phyloP scores from a whole-genome alignment of 2,329 filamentous ascomycete species.

The Penicillium capsulatum region DNA sequence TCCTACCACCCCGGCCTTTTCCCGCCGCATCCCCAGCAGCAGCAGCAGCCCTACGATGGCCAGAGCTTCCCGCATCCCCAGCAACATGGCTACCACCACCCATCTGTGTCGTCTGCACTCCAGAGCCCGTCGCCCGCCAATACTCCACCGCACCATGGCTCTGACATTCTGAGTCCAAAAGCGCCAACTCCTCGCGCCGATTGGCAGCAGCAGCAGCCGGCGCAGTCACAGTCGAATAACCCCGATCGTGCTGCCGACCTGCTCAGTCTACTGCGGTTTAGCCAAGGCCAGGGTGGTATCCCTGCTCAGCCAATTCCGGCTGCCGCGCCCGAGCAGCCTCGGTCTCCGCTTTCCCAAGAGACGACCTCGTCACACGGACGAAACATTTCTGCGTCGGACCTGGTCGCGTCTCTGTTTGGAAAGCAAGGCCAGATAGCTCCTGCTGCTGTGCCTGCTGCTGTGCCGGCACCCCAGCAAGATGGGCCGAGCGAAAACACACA shows the following conservation, averaged over 20 bases:
- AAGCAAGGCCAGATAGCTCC: slow-evolving; percentile 33
- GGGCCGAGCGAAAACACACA: slow-evolving; percentile 61
- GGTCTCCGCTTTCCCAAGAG: slow-evolving; percentile 28
- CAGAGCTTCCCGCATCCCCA: slow-evolving; percentile 32
- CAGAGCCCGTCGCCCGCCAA: slow-evolving; percentile 53
- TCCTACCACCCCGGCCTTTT: slow-evolving; percentile 28
- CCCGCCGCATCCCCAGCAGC: slow-evolving; percentile 26
- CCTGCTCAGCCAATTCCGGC: slow-evolving; percentile 27
- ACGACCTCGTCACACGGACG: slow-evolving; percentile 29
- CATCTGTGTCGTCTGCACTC: slow-evolving; percentile 56
- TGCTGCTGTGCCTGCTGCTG: slow-evolving; percentile 15
- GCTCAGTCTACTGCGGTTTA: slow-evolving; percentile 63
- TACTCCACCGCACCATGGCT: slow-evolving; percentile 54
- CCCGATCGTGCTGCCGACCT: slow-evolving; percentile 54
- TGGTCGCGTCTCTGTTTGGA: slow-evolving; percentile 54
- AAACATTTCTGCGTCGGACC: slow-evolving; percentile 53
- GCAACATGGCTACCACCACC: slow-evolving; percentile 48
- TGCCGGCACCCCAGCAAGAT: slow-evolving; percentile 21
- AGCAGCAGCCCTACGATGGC: slow-evolving; percentile 28
- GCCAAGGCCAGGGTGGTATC: slow-evolving; percentile 40
- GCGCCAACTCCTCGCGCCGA: slow-evolving; percentile 43
- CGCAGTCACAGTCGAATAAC: slow-evolving; percentile 38
- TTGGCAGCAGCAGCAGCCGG: slow-evolving; percentile 38
- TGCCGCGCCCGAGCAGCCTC: slow-evolving; percentile 24
- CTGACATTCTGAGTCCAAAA: slow-evolving; percentile 57